phyloP scores from a whole-genome alignment of 805 yeast genomes.

The Saturnispora sanitii region DNA sequence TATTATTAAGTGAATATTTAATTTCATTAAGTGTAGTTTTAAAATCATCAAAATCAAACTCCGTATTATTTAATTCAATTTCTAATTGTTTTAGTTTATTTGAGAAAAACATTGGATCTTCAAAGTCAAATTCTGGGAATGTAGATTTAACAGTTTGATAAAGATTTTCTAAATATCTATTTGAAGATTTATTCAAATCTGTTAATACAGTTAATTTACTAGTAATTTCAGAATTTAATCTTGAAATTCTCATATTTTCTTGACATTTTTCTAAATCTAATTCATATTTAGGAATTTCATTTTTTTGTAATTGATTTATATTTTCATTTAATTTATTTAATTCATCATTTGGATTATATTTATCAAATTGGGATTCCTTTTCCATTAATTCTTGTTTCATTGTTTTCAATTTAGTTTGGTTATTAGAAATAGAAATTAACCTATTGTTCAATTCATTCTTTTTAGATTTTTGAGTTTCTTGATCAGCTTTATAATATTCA shows the following conservation, averaged over 20 bases:
- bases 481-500: constrained; percentile 34
- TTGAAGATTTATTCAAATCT: constrained; percentile 12
- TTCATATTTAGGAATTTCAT: constrained; percentile 29
- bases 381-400: constrained; percentile 35
- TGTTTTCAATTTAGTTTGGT: constrained; percentile 38
- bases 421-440: constrained; percentile 29
- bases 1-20: constrained; percentile 4
- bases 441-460: constrained; percentile 30
- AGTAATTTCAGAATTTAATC: constrained; percentile 47
- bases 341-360: constrained; percentile 22
- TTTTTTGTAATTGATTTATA: constrained; percentile 31
- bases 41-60: constrained; percentile 10
- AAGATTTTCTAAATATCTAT: constrained; percentile 14
- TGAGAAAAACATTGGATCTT: constrained; percentile 9
- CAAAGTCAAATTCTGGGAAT: constrained; percentile 8
- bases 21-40: constrained; percentile 10
- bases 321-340: constrained; percentile 25
- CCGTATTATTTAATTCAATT: constrained; percentile 9
- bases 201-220: constrained; percentile 36
- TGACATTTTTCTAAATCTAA: constrained; percentile 43
- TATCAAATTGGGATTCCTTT: constrained; percentile 28
- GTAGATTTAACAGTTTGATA: constrained; percentile 6
- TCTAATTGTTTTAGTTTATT: constrained; percentile 6
- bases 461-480: constrained; percentile 27
- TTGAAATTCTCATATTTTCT: constrained; percentile 39